Evolutionary conservation across 257 asterid species (phyloP).

Genomic region (Penstemon davidsonii): DNA sequence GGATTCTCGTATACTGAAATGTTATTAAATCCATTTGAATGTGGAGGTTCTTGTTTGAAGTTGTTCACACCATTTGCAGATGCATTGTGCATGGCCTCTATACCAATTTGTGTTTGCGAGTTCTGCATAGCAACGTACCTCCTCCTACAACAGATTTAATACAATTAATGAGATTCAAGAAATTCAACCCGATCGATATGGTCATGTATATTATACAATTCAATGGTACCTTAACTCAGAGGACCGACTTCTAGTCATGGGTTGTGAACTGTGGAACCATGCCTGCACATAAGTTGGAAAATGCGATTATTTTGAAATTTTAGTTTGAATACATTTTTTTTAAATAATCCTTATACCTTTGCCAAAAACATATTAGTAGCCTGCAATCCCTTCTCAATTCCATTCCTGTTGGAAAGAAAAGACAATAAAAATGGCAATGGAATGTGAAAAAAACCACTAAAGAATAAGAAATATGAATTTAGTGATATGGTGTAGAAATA

Average conservation of each 20-base stretch:
- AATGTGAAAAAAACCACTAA: neutral
- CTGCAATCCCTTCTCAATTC: constrained; percentile 52
- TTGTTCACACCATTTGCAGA: constrained; percentile 38
- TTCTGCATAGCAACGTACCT: constrained; percentile 75
- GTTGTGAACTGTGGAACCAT: constrained; percentile 88
- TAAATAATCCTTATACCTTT: constrained; percentile 42
- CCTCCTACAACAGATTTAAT: constrained; percentile 50
- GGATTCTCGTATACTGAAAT: constrained; percentile 28
- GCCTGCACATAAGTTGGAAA: constrained; percentile 47
- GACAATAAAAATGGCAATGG: neutral
- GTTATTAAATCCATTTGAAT: constrained; percentile 26
- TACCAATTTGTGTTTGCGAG: constrained; percentile 51
- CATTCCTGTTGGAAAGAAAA: constrained; percentile 40
- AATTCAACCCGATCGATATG: neutral
- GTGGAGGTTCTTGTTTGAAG: constrained; percentile 37
- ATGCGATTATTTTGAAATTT: constrained; percentile 23
- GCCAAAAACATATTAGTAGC: constrained; percentile 66
- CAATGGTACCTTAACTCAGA: constrained; percentile 61
- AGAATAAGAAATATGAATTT: neutral
- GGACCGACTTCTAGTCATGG: constrained; percentile 84
- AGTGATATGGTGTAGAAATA: neutral
- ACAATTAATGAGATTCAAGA: neutral
- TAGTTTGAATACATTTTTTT: neutral
- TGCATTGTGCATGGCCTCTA: constrained; percentile 51
- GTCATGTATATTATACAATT: neutral